Percentiles rank a stretch among this genome's conserved stretches.
Evolutionary conservation across 2,329 filamentous ascomycete species (phyloP).

Genomic region (Beauveria bassiana): DNA sequence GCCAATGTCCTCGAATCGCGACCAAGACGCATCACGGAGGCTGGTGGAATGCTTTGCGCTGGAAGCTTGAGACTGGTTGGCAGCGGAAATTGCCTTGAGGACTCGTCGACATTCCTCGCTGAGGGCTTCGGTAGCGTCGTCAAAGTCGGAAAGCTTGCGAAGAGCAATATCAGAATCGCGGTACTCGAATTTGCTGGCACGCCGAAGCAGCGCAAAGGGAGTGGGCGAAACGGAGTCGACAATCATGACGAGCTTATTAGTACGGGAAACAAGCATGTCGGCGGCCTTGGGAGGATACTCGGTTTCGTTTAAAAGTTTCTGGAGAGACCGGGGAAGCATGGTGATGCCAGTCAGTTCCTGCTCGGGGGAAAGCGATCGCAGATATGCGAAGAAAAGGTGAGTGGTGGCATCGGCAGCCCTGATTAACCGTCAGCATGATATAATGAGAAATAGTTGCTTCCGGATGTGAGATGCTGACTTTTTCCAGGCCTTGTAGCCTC

Average conservation of each 20-base stretch:
- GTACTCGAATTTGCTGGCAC: conserved; percentile 93
- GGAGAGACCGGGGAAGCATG: conserved; percentile 78
- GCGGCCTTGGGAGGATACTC: conserved; percentile 85
- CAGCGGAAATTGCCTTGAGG: conserved; percentile 75
- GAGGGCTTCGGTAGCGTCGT: conserved; percentile 79
- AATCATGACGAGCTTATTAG: conserved; percentile 91
- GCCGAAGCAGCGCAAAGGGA: conserved; percentile 80
- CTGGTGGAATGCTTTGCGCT: conserved; percentile 64
- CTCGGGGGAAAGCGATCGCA: conserved; percentile 82
- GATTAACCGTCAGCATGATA: conserved; percentile 14
- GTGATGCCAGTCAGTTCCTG: conserved; percentile 71
- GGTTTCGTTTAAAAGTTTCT: conserved; percentile 83
- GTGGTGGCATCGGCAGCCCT: conserved; percentile 93
- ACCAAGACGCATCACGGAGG: conserved; percentile 85
- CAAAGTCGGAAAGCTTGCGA: conserved; percentile 77
- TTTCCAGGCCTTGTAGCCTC: conserved; percentile 84
- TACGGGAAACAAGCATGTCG: conserved; percentile 66
- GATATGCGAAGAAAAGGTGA: conserved; percentile 95
- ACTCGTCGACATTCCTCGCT: conserved; percentile 94
- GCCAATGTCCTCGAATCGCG: conserved; percentile 89
- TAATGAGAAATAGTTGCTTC: neutral
- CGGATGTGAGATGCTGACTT: conserved; percentile 42
- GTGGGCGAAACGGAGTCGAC: conserved; percentile 92
- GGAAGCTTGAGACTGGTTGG: conserved; percentile 76
- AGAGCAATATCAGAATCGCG: conserved; percentile 80